phyloP scores from a whole-genome alignment of 2,329 filamentous ascomycete species.

The Blastomyces gilchristii region DNA sequence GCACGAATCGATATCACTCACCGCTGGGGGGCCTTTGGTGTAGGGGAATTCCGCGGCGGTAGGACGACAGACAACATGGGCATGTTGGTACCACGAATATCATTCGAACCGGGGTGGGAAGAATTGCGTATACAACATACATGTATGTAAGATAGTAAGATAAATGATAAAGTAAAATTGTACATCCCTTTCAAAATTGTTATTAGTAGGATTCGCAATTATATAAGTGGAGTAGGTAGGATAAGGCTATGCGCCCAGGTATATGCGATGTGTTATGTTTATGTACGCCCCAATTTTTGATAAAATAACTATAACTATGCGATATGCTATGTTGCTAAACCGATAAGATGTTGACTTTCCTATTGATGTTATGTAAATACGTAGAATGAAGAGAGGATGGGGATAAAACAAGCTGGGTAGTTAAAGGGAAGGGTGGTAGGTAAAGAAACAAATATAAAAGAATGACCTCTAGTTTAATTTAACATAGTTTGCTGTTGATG shows the following conservation, averaged over 20 bases:
- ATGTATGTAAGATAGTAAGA: too few relatives aligned
- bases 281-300: not conserved
- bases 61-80: too few relatives aligned
- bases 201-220: not conserved
- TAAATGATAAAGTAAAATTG: not conserved
- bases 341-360: not conserved
- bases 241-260: not conserved
- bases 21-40: not conserved
- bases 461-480: constrained; percentile 26
- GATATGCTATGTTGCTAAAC: not conserved
- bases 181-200: not conserved
- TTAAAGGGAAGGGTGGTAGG: too few relatives aligned
- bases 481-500: constrained; percentile 32
- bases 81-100: too few relatives aligned
- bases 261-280: not conserved
- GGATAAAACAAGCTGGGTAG: not conserved
- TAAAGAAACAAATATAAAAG: not conserved
- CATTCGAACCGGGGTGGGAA: too few relatives aligned
- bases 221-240: not conserved
- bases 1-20: not conserved
- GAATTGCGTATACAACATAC: too few relatives aligned
- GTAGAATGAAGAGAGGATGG: not conserved
- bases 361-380: not conserved
- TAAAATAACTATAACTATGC: not conserved
- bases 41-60: too few relatives aligned